Base-by-base conservation (phyloP, 2,329 filamentous ascomycete genomes). In the Elsinoe batatas region DNA sequence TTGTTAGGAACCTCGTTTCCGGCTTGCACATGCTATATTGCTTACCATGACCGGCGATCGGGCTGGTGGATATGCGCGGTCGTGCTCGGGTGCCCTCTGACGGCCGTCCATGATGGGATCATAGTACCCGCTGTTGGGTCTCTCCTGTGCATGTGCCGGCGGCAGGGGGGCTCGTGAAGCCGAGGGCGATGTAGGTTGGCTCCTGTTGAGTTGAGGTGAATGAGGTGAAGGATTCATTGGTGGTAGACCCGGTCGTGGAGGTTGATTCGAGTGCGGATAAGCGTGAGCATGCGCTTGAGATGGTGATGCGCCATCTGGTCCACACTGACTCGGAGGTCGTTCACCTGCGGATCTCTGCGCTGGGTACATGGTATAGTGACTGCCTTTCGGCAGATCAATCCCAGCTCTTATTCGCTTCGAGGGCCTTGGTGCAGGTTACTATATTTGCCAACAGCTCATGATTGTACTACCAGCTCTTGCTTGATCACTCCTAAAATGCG, bases 21-120 rank as follows among this genome's bases (percentile, higher is more conserved):
- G 22, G 11, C 7, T 26, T 51, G 8, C 18, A n/a, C 5, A 26
- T 37, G 6, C 32, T 2, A 12, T 22, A 20, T 22, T 8, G 49
- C 60, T 58, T 61, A 65, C 64, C 59, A 64, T 61, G n/a, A 61
- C 47, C 2, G 65, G 64, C 35, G 66, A 66, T 20, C 61, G 58
- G 55, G 69, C 20, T 20, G 38, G 69, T 40, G 67, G 69, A 58
- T 71, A 70, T 53, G 68, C 59, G 43, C 65, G 67, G 61, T 72
- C 65, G 64, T 69, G 67, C 61, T 63, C 55, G 56, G 57, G 59
- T 57, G 56, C 57, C 33, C 36, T 62, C 56, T 57, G 61, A 61
- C 72, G 70, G 63, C 72, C 69, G 61, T 76, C 74, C 57, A 70
- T 71, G 40, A 72, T 74, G 6, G 74, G 75, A 63, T 77, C 75